Evolutionary conservation across 2,329 filamentous ascomycete genomes (phyloP).

Genomic region (Trichoderma simmonsii): DNA sequence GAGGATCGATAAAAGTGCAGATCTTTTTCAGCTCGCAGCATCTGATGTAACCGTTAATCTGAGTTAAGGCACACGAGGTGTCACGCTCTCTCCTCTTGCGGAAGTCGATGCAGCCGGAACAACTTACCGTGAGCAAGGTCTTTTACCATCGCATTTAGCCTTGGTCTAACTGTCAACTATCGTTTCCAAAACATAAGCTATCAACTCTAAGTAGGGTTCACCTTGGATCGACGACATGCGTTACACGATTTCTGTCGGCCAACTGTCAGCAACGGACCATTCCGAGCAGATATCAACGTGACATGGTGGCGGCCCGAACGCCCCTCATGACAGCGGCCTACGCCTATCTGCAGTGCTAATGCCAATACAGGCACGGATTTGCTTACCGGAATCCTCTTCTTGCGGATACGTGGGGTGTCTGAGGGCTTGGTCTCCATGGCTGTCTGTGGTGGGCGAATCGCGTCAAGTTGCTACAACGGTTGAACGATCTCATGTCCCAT

Average conservation of each 20-base stretch:
- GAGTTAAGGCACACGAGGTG: background rate
- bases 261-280: background rate
- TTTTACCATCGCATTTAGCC: conserved; percentile 27
- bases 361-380: background rate
- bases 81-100: background rate
- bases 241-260: conserved; percentile 27
- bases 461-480: background rate
- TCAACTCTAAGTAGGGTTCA: background rate
- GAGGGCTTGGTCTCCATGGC: background rate
- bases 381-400: conserved; percentile 25
- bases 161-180: background rate
- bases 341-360: background rate
- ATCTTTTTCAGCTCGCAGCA: conserved; percentile 24
- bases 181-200: background rate
- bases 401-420: conserved; percentile 18
- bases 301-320: background rate
- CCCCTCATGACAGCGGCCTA: background rate
- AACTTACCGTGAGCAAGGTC: conserved; percentile 27
- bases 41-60: conserved; percentile 18
- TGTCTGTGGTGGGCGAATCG: background rate
- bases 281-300: conserved; percentile 9
- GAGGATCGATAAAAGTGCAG: conserved; percentile 26
- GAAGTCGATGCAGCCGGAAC: background rate
- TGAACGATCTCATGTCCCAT: background rate
- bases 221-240: conserved; percentile 29